Conservation (phyloP, 257 asterid species). For the Solanum tarijense region DNA sequence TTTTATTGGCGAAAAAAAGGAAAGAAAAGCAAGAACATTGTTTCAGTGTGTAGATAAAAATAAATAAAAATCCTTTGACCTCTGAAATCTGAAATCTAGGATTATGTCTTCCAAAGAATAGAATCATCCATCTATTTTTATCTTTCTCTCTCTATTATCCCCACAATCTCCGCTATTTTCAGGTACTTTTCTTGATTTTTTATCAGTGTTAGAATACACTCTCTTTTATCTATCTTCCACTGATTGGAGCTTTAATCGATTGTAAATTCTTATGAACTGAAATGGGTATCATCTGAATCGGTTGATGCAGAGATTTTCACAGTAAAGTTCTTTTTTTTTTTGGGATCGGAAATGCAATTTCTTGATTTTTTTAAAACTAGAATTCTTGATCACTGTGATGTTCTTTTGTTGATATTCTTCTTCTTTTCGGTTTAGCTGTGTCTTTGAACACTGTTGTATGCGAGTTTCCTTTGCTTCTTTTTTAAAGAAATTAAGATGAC, state of each 20-base stretch:
- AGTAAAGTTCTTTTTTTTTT: not conserved
- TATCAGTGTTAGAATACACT: not conserved
- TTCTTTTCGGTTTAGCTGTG: not conserved
- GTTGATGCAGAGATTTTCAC: not conserved
- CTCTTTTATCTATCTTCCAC: not conserved
- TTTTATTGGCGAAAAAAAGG: not conserved
- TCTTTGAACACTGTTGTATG: not conserved
- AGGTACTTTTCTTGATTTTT: not conserved
- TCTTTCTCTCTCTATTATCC: not conserved
- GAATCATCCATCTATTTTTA: conserved; percentile 8
- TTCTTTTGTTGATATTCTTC: not conserved
- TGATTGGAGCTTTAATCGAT: not conserved
- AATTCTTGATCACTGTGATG: not conserved
- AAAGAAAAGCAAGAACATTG: not conserved
- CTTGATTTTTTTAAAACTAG: not conserved
- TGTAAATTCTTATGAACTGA: not conserved
- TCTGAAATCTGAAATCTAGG: conserved; percentile 31
- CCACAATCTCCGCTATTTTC: not conserved
- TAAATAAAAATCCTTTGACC: conserved; percentile 17
- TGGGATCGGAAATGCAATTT: not conserved
- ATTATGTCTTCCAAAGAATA: conserved; percentile 10
- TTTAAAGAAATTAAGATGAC: not conserved
- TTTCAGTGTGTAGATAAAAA: not conserved
- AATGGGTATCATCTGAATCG: not conserved
- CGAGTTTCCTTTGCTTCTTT: not conserved